These are phyloP conservation scores for Raddia guianensis DNA, from an alignment of 176 grass and related monocot genomes.

Conservation along the genomic window DNA sequence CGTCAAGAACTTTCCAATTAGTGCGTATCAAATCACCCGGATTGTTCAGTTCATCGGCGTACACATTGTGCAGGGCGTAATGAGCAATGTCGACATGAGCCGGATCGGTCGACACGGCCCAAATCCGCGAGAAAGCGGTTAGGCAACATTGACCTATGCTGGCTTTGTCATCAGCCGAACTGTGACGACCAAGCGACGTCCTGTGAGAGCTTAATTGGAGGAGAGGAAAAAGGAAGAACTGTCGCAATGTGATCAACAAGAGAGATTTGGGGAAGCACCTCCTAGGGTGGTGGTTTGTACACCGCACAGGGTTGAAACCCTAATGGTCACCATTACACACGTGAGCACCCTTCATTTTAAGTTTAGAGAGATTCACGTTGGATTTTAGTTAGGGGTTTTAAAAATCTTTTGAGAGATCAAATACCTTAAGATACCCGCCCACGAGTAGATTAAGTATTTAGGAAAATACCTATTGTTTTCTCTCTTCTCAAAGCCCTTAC, in stretches of 20 bases:
- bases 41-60: background rate
- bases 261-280: background rate
- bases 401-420: too few relatives aligned
- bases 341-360: too few relatives aligned
- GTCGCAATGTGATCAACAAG: background rate
- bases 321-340: too few relatives aligned
- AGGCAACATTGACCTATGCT: conserved; percentile 40
- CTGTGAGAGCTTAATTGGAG: background rate
- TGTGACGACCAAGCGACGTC: background rate
- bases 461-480: too few relatives aligned
- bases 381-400: too few relatives aligned
- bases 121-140: background rate
- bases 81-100: conserved; percentile 39
- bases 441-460: too few relatives aligned
- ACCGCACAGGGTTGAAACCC: too few relatives aligned
- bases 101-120: background rate
- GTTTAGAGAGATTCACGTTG: too few relatives aligned
- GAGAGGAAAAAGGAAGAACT: too few relatives aligned
- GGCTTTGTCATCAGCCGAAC: background rate
- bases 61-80: conserved; percentile 12
- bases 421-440: too few relatives aligned
- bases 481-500: too few relatives aligned
- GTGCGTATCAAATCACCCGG: background rate
- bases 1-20: background rate
- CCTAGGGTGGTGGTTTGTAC: too few relatives aligned